These are phyloP conservation scores for Penicillium freii DNA, from an alignment of 2,329 filamentous ascomycete species.

Conservation along the genomic window DNA sequence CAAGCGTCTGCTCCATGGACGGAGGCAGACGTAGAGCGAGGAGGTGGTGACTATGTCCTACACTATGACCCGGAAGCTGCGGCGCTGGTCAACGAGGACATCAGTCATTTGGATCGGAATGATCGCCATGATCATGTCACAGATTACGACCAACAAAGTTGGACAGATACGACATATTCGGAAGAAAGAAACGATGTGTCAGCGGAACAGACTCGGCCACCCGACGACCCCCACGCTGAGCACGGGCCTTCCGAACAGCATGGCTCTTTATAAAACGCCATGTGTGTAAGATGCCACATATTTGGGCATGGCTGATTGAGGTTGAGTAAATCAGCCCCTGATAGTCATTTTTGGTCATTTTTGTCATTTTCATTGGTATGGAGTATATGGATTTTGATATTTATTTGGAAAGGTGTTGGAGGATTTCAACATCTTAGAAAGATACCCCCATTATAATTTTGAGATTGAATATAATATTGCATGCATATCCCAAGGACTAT, in stretches of 20 bases:
- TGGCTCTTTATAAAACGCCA: background rate
- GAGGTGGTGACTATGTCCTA: conserved; percentile 30
- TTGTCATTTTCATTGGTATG: background rate
- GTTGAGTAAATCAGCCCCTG: background rate
- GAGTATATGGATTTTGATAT: too few relatives aligned
- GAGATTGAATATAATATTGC: too few relatives aligned
- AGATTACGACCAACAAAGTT: conserved; percentile 17
- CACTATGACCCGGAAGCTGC: conserved; percentile 42
- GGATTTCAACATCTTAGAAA: too few relatives aligned
- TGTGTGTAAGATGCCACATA: background rate
- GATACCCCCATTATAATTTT: too few relatives aligned
- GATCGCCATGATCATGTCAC: conserved; percentile 4
- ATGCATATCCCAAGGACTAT: too few relatives aligned
- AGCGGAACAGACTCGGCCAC: background rate
- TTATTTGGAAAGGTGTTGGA: too few relatives aligned
- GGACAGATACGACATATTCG: conserved; percentile 18
- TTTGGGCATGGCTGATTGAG: background rate
- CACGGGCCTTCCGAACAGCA: background rate
- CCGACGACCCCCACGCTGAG: background rate
- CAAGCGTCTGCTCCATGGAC: conserved; percentile 55
- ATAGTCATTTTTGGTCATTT: background rate
- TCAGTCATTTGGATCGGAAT: conserved; percentile 8
- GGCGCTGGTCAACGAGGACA: conserved; percentile 35
- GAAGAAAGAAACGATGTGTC: conserved; percentile 11
- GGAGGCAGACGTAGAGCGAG: conserved; percentile 37